Base-by-base conservation (phyloP, 202 grass and related monocot species). In the Tripidium arundinaceum region DNA sequence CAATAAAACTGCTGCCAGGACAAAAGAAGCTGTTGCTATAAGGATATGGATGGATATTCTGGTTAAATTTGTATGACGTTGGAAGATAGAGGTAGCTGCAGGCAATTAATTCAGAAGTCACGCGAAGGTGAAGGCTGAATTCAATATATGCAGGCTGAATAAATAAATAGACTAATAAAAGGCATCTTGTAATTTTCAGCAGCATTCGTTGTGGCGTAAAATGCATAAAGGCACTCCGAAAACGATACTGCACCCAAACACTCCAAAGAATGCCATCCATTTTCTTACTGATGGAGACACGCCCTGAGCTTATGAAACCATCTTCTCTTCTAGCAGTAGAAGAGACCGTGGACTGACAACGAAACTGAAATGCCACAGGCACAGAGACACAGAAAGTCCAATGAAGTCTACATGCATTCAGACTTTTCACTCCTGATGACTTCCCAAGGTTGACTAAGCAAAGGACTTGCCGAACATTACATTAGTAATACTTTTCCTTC, bases 211-310 rank as follows among this genome's bases (percentile, higher is more conserved):
- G 27, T 80, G 21, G 36, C 16, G 12, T 45, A 65, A 52, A 54
- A 34, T 29, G 24, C 39, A 60, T 41, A 72, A 11, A 70, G 2
- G 1, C 25, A 37, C 78, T 72, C 66, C 36, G 67, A 85, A 85
- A 75, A 86, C 4, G 79, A 77, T 68, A 54, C 28, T 12, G 52
- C 50, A 49, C 41, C 21, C 24, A 3, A 72, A 7, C 63, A 63
- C 28, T 40, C 16, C 15, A 45, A 80, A 66, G 7, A 47, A 86
- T 61, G 19, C 42, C 14, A 68, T 11, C 14, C 2, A 36, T 80
- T 60, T 55, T 16, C 52, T 80, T 26, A 54, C 14, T 45, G 81
- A 88, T 58, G 27, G 77, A 36, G 77, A 84, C 77, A 2, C 8
- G 2, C 37, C 15, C 28, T 46, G 18, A 84, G 70, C 36, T 46